Evolutionary conservation across 352 stramenopile species (phyloP), one percentile per base, ranked within the genome.

Genomic region (Phytopythium montanum): DNA sequence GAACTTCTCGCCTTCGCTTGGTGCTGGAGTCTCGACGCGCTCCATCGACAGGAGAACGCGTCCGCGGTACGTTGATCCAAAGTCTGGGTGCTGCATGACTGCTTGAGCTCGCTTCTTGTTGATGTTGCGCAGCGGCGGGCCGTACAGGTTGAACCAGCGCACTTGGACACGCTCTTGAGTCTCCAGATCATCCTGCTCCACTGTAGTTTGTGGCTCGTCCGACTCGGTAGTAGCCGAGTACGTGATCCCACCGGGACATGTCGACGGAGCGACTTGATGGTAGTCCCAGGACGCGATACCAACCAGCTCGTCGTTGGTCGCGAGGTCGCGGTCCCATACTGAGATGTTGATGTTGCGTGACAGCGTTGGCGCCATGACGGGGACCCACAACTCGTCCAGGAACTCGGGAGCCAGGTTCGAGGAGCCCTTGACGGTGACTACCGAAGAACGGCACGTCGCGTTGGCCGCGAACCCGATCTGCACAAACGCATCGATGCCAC

Each of bases 71-170:
- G 75, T 92, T 2, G 87, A 96, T 0, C 78, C 87, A 33, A 79
- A 73, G 5, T 94, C 75, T 3, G 83, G 72, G 21, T 86, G 81
- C 36, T 79, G 73, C 12, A 86, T 75, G 25, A 94, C 73, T 21
- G 79, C 60, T 4, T 67, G 45, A 2, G 66, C 66, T 5, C 81
- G 74, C 46, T 87, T 89, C 28, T 72, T 70, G 57, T 90, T 89
- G 21, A 72, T 63, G 3, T 76, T 65, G 1, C 57, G 70, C 8
- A 90, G 61, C 1, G 84, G 90, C n/a, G 88, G 85, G 8, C 90
- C 90, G 54, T 96, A 97, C 4, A 97, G 54, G 60, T 92, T 92
- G 44, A 85, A 87, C 86, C 89, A 97, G 4, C 80, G 72, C 23
- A 79, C 61, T 26, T 78, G 63, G 0, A 82, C 69, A 8, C 60